phyloP scores from a whole-genome alignment of 2,329 filamentous ascomycete genomes.

The Polytolypa hystricis region DNA sequence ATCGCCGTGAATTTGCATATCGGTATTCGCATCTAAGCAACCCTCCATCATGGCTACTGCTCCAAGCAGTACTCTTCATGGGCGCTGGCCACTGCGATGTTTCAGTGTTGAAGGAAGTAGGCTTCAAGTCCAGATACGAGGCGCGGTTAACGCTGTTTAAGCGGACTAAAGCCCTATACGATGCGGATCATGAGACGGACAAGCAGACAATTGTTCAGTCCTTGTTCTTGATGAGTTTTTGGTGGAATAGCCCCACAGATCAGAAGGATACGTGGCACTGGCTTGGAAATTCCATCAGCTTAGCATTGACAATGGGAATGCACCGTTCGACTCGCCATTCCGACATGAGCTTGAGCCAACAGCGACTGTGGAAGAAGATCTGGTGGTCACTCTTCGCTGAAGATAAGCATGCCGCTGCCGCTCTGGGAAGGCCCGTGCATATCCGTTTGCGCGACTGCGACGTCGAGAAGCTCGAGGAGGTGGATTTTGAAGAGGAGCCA shows the following conservation, averaged over 20 bases:
- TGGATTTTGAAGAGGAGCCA: slow-evolving; percentile 3
- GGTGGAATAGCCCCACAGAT: slow-evolving; percentile 14
- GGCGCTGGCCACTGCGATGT: slow-evolving; percentile 3
- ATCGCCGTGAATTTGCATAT: slow-evolving; percentile 4
- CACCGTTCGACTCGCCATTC: slow-evolving; percentile 1
- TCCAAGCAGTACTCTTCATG: slow-evolving; percentile 3
- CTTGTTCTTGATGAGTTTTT: slow-evolving; percentile 19
- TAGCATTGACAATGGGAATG: slow-evolving; percentile 5
- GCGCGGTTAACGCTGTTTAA: slow-evolving; percentile 2
- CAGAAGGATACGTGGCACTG: slow-evolving; percentile 27
- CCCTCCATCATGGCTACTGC: slow-evolving; percentile 2
- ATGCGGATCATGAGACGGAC: slow-evolving; percentile 78
- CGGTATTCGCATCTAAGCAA: slow-evolving; percentile 2
- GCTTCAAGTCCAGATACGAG: slow-evolving; percentile 4
- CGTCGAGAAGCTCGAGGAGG: slow-evolving; percentile 2
- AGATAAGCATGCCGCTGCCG: slow-evolving; percentile 4
- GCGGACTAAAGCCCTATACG: slow-evolving; percentile 46
- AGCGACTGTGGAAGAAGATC: slow-evolving; percentile 4
- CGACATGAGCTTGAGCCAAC: slow-evolving; percentile 2
- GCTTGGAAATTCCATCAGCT: slow-evolving; percentile 17
- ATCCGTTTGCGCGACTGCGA: slow-evolving; percentile 4
- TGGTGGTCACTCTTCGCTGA: slow-evolving; percentile 4
- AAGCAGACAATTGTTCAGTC: slow-evolving; percentile 70
- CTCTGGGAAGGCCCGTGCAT: slow-evolving; percentile 3
- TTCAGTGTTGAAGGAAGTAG: slow-evolving; percentile 2